A percentile compares a stretch with the other conserved stretches of the same genome.
Evolutionary conservation across 495 filamentous ascomycete species (phyloP).

Genomic region (Neurospora cerealis): DNA sequence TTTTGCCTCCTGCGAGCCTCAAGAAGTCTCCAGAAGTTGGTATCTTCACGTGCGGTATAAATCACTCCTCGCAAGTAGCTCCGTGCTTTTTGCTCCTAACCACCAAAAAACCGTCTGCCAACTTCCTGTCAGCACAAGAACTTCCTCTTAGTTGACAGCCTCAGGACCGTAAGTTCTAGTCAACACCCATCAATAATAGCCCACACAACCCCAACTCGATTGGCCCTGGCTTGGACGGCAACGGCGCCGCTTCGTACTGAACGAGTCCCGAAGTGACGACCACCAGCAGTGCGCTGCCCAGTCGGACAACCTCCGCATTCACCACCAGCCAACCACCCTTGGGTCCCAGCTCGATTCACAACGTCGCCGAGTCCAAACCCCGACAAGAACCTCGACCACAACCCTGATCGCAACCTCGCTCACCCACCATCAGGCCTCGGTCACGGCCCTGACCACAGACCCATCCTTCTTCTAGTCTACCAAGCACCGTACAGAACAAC

Average conservation of each 20-base stretch:
- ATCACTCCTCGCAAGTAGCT: neutral
- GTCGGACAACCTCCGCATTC: conserved; percentile 45
- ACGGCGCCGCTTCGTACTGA: conserved; percentile 13
- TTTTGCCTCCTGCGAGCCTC: neutral
- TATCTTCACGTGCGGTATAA: neutral
- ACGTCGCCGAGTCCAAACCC: conserved; percentile 14
- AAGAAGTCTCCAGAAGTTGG: neutral
- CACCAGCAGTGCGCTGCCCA: conserved; percentile 31
- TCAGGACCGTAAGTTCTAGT: neutral
- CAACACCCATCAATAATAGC: conserved; percentile 15
- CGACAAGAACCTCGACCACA: conserved; percentile 46
- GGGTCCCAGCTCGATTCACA: conserved; percentile 12
- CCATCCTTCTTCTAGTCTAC: neutral
- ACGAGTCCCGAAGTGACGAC: conserved; percentile 32
- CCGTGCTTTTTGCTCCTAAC: neutral
- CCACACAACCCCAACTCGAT: conserved; percentile 7
- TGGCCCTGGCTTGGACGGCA: conserved; percentile 21
- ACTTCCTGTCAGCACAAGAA: neutral
- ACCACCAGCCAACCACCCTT: conserved; percentile 23
- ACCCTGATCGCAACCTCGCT: conserved; percentile 72
- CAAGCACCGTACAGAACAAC: neutral
- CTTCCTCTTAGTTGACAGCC: neutral
- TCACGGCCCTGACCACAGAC: conserved; percentile 20
- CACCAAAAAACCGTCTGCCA: neutral
- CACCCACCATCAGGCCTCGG: conserved; percentile 75